Conservation (phyloP, 306 rosid genomes). For the Trichosanthes truncata region DNA sequence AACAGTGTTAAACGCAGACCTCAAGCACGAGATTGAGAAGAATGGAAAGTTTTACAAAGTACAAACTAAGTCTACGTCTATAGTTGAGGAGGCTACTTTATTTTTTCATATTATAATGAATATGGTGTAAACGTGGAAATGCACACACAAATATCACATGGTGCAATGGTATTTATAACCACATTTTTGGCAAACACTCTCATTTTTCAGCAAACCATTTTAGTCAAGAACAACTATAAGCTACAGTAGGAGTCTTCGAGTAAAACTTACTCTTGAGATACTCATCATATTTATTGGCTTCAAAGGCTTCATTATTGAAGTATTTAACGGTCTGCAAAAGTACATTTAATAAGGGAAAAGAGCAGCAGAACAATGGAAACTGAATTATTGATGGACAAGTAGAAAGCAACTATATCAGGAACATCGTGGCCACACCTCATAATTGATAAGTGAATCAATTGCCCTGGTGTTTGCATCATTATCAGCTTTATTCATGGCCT, state of each 20-base stretch:
- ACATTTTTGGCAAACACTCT: not conserved
- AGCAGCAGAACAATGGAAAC: not conserved
- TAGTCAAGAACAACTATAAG: not conserved
- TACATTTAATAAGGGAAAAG: slow-evolving; percentile 8
- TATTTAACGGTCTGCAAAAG: slow-evolving; percentile 77
- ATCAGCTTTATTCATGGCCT: slow-evolving; percentile 93
- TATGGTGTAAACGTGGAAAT: not conserved
- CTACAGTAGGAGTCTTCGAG: not conserved
- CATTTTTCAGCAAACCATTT: not conserved
- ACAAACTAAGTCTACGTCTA: not conserved
- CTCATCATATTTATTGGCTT: slow-evolving; percentile 63
- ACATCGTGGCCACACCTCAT: slow-evolving; percentile 51
- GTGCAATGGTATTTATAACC: not conserved
- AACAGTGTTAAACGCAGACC: not conserved
- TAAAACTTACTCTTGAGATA: slow-evolving; percentile 73
- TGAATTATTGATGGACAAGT: not conserved
- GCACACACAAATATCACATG: not conserved
- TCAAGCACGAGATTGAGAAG: not conserved
- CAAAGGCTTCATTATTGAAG: slow-evolving; percentile 83
- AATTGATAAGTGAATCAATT: slow-evolving; percentile 87
- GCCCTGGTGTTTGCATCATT: slow-evolving; percentile 85
- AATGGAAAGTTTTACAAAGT: not conserved
- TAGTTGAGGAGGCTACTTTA: not conserved
- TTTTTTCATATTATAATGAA: not conserved
- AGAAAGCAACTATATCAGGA: slow-evolving; percentile 5